phyloP scores from a whole-genome alignment of 768 basidiomycete genomes.

The Leccinum sublutescens region DNA sequence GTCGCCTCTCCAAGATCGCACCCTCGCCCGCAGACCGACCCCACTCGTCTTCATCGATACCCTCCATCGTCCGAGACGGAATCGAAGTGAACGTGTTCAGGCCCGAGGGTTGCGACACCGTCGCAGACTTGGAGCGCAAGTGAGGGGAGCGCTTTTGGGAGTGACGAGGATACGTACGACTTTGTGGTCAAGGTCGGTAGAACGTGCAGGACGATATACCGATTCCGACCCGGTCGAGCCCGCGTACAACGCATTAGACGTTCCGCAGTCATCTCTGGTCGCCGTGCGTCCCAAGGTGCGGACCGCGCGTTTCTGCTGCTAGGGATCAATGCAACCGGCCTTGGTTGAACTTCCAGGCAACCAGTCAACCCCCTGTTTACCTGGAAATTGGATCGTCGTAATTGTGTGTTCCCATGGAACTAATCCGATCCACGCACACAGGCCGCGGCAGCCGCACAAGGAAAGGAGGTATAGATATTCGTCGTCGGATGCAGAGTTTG shows the following conservation, averaged over 20 bases:
- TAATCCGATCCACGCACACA: not conserved
- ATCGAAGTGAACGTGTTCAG: constrained; percentile 73
- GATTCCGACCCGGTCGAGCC: too few species aligned
- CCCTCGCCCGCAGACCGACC: constrained; percentile 49
- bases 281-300: constrained; percentile 91
- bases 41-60: constrained; percentile 87
- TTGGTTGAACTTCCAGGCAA: too few species aligned
- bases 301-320: constrained; percentile 80
- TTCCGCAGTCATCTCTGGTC: constrained; percentile 91
- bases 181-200: constrained; percentile 80
- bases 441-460: not conserved
- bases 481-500: not conserved
- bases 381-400: constrained; percentile 62
- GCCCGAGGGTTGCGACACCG: constrained; percentile 67
- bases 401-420: too few species aligned
- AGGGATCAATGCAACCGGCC: constrained; percentile 85
- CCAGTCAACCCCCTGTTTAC: constrained; percentile 75
- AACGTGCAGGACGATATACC: constrained; percentile 40
- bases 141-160: constrained; percentile 87
- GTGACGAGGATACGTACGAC: constrained; percentile 73
- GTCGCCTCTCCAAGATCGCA: constrained; percentile 78
- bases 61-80: constrained; percentile 78
- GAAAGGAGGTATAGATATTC: not conserved
- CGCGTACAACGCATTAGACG: constrained; percentile 60
- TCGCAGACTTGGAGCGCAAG: constrained; percentile 72